These are phyloP conservation scores for Pseudoperonospora humuli DNA, from an alignment of 352 stramenopile genomes.

Conservation along the genomic window DNA sequence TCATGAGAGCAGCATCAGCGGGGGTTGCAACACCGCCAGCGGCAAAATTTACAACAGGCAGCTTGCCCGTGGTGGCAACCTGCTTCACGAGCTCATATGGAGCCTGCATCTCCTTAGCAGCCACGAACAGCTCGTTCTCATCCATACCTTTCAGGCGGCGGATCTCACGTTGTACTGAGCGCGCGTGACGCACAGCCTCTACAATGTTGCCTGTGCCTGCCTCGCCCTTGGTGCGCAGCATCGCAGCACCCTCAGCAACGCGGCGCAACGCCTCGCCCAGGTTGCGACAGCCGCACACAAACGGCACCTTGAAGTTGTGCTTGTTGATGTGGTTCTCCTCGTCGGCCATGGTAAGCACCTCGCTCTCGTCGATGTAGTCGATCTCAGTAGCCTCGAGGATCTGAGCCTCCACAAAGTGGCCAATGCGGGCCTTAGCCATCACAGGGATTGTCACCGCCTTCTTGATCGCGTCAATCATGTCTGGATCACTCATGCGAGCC, in stretches of 20 bases:
- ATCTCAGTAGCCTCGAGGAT: conserved; percentile 96
- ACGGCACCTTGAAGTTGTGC: conserved; percentile 96
- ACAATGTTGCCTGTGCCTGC: conserved; percentile 98
- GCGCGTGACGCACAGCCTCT: conserved; percentile 94
- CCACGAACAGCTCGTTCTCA: conserved; percentile 96
- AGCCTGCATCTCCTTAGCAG: conserved; percentile 94
- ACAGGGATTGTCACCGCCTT: conserved; percentile 97
- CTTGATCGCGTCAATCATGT: conserved; percentile 98
- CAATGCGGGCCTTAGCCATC: conserved; percentile 98
- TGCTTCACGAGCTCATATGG: conserved; percentile 92
- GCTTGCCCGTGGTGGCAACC: conserved; percentile 82
- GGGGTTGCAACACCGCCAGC: conserved; percentile 96
- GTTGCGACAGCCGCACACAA: conserved; percentile 98
- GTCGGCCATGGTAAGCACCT: conserved; percentile 98
- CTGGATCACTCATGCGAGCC: conserved; percentile 95
- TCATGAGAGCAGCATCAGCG: conserved; percentile 97
- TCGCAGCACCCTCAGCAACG: conserved; percentile 93
- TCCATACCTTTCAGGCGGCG: conserved; percentile 88
- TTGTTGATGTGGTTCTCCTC: conserved; percentile 97
- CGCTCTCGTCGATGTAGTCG: conserved; percentile 98
- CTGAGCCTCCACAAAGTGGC: conserved; percentile 98
- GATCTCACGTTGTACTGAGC: conserved; percentile 90
- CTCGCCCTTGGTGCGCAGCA: conserved; percentile 98
- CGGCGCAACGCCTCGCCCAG: conserved; percentile 94
- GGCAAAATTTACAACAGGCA: conserved; percentile 98